Conservation (phyloP, 129 eudicot species). For the Dittrichia graveolens region DNA sequence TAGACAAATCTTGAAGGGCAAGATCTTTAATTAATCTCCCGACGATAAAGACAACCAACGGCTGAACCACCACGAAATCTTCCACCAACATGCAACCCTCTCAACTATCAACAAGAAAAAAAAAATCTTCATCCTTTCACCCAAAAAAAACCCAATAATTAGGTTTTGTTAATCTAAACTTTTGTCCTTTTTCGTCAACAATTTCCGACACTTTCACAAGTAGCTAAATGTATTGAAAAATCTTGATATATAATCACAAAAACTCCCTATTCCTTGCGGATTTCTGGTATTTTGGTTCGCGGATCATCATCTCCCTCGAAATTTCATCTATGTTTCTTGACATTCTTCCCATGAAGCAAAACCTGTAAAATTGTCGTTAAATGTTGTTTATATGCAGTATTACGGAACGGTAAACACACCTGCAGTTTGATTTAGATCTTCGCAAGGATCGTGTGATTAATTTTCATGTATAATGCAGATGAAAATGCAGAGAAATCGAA, state of each 20-base stretch:
- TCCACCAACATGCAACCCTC: slow-evolving; percentile 30
- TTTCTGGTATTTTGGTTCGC: not conserved
- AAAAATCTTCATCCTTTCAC: not conserved
- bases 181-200: slow-evolving; percentile 7
- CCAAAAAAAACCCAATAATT: slow-evolving; percentile 27
- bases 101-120: slow-evolving; percentile 25
- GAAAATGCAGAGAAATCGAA: slow-evolving; percentile 31
- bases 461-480: slow-evolving; percentile 22
- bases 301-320: slow-evolving; percentile 14
- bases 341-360: slow-evolving; percentile 3
- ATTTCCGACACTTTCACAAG: slow-evolving; percentile 33
- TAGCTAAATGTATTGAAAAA: slow-evolving; percentile 11
- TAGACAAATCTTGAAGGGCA: slow-evolving; percentile 19
- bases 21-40: slow-evolving; percentile 2
- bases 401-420: slow-evolving; percentile 25
- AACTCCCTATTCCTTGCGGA: not conserved
- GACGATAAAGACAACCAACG: slow-evolving; percentile 27
- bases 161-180: slow-evolving; percentile 29
- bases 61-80: slow-evolving; percentile 32
- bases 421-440: slow-evolving; percentile 19
- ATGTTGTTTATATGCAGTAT: slow-evolving; percentile 27
- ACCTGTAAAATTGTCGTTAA: slow-evolving; percentile 2
- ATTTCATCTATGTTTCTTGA: slow-evolving; percentile 4
- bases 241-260: slow-evolving; percentile 13
- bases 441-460: not conserved